These are phyloP conservation scores for Lodderomyces metapsilosis DNA, from an alignment of 1,139 yeast species.

Conservation along the genomic window DNA sequence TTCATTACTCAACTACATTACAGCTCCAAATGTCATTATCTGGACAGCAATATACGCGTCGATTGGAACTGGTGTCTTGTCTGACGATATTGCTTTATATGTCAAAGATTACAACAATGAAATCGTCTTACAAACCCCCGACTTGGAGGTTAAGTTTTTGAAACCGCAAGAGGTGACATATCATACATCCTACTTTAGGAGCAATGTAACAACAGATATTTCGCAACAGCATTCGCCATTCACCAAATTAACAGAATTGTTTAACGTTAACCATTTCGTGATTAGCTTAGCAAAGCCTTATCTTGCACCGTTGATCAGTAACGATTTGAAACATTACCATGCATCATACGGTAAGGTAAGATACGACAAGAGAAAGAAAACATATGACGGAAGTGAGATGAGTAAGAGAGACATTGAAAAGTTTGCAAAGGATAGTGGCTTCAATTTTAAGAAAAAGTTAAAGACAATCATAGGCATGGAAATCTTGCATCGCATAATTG, in stretches of 20 bases:
- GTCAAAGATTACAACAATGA: constrained; percentile 68
- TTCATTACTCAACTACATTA: constrained; percentile 78
- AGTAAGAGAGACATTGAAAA: constrained; percentile 20
- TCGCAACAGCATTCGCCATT: constrained; percentile 58
- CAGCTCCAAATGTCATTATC: constrained; percentile 91
- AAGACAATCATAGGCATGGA: constrained; percentile 53
- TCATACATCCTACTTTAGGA: constrained; percentile 38
- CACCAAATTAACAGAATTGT: constrained; percentile 83
- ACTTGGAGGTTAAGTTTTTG: constrained; percentile 33
- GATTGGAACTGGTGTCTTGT: constrained; percentile 65
- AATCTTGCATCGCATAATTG: constrained; percentile 78
- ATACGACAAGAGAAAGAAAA: constrained; percentile 17
- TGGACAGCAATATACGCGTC: constrained; percentile 83
- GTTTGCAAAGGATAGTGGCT: constrained; percentile 30
- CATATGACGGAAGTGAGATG: constrained; percentile 10
- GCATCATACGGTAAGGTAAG: constrained; percentile 33
- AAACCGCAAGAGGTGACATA: constrained; percentile 51
- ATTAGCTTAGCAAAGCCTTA: constrained; percentile 92
- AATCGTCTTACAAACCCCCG: constrained; percentile 44
- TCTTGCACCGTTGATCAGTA: constrained; percentile 81
- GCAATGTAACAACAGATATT: constrained; percentile 16
- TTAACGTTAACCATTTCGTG: constrained; percentile 89
- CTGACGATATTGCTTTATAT: constrained; percentile 60
- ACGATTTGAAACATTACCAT: constrained; percentile 69
- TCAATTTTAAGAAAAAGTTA: constrained; percentile 33